Evolutionary conservation across 208 protist genomes (phyloP), one percentile per base, ranked within the genome.

Genomic region (Acanthamoeba sp.): DNA sequence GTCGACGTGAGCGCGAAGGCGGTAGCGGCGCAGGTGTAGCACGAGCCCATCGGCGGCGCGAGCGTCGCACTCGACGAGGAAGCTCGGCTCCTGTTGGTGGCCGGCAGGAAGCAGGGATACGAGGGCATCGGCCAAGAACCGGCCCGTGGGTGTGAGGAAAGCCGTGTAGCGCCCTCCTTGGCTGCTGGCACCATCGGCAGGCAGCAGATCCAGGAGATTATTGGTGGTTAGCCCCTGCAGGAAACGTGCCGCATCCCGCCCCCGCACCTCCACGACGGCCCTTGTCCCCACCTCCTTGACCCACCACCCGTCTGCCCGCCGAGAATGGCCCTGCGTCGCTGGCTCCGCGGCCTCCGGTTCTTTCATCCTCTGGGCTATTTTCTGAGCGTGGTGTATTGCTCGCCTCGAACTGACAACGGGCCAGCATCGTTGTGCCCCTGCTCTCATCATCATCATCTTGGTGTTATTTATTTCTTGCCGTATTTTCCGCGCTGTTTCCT

Each of bases 151-250:
- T 1, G 40, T 88, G 42, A 88, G 45, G 24, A 88, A 88, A 16
- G 80, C 80, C 2, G 80, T 59, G 80, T 88, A 62, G 48, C 40
- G 16, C 2, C 48, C 20, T 5, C 36, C 42, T 9, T 10, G 7
- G 12, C 29, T 2, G 80, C 40, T 20, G 42, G 18, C 5, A 20
- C 40, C 9, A 9, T 12, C 10, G 50, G 42, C 0, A 14, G 80
- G 38, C 4, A 9, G 38, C 40, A 38, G 36, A 22, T 2, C 16
- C 6, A 88, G 80, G 42, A 88, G 48, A 45, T 88, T 29, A 20
- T 88, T 88, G 42, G 80, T 88, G 42, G 48, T 59, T 40, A 88
- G 80, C 1, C 80, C 80, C 50, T 88, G 80, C 40, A 88, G 22
- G 80, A 88, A 88, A 27, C 80, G 40, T 45, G 50, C n/a, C 27